Conservation (phyloP, 768 basidiomycete genomes). For the Sporobolomyces roseus region DNA sequence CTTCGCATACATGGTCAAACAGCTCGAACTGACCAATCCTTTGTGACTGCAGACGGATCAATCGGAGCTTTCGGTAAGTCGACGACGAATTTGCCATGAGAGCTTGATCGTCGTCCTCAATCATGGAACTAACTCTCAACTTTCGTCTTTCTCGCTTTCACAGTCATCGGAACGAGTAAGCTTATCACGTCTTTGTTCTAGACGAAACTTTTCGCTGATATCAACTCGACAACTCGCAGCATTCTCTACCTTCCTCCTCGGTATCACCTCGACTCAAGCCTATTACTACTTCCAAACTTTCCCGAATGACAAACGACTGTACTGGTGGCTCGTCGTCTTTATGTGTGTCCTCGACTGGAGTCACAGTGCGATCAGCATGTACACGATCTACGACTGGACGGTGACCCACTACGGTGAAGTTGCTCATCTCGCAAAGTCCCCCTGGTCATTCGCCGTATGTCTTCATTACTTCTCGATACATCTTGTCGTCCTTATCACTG, state of each 20-base stretch:
- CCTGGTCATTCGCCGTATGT: constrained; percentile 25
- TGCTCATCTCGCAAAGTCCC: neutral
- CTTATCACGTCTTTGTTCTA: no score
- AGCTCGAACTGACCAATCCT: no score
- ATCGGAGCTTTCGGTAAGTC: constrained; percentile 13
- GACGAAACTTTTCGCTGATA: neutral
- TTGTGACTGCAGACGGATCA: no score
- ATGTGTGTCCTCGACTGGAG: constrained; percentile 23
- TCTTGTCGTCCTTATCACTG: neutral
- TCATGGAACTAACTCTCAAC: no score
- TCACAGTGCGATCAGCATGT: constrained; percentile 15
- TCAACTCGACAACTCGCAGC: constrained; percentile 1
- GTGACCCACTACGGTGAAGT: constrained; percentile 18
- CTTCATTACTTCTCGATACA: neutral
- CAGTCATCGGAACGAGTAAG: no score
- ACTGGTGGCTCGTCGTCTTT: constrained; percentile 17
- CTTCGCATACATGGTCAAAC: no score
- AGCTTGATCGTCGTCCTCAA: no score
- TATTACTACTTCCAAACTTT: constrained; percentile 9
- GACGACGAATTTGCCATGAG: no score
- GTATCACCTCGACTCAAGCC: constrained; percentile 15
- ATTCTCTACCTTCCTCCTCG: constrained; percentile 21
- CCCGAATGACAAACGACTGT: constrained; percentile 17
- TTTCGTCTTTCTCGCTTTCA: no score
- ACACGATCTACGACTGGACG: constrained; percentile 30